These are phyloP conservation scores for Escovopsis sp. DNA, from an alignment of 2,329 filamentous ascomycete species.

Conservation along the genomic window DNA sequence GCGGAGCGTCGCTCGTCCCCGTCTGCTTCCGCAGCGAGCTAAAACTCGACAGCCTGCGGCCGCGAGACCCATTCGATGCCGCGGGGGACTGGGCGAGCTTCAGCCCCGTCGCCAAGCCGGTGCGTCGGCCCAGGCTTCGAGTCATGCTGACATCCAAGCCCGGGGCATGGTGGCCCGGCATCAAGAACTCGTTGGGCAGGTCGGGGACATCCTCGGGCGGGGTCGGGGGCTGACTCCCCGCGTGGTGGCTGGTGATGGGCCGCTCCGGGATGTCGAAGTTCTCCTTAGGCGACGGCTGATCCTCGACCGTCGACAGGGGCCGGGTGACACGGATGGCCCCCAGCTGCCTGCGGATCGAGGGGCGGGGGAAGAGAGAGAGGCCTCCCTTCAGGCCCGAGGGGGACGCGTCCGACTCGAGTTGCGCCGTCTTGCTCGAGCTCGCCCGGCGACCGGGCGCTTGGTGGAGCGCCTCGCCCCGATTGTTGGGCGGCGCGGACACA, in stretches of 20 bases:
- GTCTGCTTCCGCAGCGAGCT: conserved; percentile 14
- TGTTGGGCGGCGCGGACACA: neutral
- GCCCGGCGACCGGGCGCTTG: conserved; percentile 22
- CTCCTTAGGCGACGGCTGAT: conserved; percentile 32
- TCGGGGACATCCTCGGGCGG: neutral
- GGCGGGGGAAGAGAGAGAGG: conserved; percentile 8
- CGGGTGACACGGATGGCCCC: conserved; percentile 33
- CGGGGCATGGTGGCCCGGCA: conserved; percentile 1
- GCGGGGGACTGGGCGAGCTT: conserved; percentile 1
- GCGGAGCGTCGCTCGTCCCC: neutral
- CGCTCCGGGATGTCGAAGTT: conserved; percentile 12
- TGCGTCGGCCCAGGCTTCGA: conserved; percentile 9
- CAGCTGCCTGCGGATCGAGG: conserved; percentile 25
- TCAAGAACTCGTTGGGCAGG: conserved; percentile 1
- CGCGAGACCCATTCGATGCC: conserved; percentile 2
- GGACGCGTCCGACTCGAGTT: conserved; percentile 5
- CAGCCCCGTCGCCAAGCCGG: conserved; percentile 9
- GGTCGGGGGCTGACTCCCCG: neutral
- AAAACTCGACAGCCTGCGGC: conserved; percentile 18
- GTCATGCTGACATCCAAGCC: neutral
- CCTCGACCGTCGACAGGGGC: conserved; percentile 39
- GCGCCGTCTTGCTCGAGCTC: conserved; percentile 23
- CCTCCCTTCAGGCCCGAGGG: conserved; percentile 7
- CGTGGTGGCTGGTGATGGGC: conserved; percentile 14
- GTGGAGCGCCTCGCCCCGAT: conserved; percentile 2